Evolutionary conservation across 1,284 basidiomycete species (phyloP).

Genomic region (Golubevia pallescens): DNA sequence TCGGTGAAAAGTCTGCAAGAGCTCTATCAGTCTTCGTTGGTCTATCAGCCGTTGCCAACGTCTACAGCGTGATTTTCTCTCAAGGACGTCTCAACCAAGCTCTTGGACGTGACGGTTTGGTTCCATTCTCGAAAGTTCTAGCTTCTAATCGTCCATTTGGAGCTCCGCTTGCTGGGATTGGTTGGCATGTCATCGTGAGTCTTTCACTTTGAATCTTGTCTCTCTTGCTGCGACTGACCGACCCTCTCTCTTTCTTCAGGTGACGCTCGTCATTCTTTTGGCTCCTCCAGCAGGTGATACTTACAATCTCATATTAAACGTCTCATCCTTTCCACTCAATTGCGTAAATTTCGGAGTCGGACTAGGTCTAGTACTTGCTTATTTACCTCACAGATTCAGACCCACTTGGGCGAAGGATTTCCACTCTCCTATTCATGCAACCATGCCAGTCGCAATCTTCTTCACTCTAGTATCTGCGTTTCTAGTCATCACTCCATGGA

Average conservation of each 20-base stretch:
- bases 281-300: slow-evolving; percentile 49
- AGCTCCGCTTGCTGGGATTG: slow-evolving; percentile 67
- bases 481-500: slow-evolving; percentile 70
- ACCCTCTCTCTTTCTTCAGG: neutral
- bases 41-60: slow-evolving; percentile 67
- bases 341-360: slow-evolving; percentile 72
- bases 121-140: slow-evolving; percentile 68
- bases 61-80: slow-evolving; percentile 66
- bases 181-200: slow-evolving; percentile 66
- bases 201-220: too few species aligned
- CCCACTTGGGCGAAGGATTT: slow-evolving; percentile 18
- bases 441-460: slow-evolving; percentile 70
- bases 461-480: slow-evolving; percentile 70
- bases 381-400: slow-evolving; percentile 14
- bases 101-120: slow-evolving; percentile 70
- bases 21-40: slow-evolving; percentile 70
- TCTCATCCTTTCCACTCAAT: slow-evolving; percentile 71
- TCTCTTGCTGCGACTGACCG: slow-evolving; percentile 68
- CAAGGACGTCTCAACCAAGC: slow-evolving; percentile 69
- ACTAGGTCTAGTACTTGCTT: slow-evolving; percentile 68
- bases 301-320: slow-evolving; percentile 71
- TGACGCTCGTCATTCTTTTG: slow-evolving; percentile 34
- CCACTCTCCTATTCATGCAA: slow-evolving; percentile 18
- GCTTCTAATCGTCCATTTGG: slow-evolving; percentile 68
- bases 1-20: slow-evolving; percentile 67